Percentiles rank a stretch among this genome's conserved stretches.
These are phyloP conservation scores for Ramaria rubella DNA, from an alignment of 768 basidiomycete genomes.

Conservation along the genomic window DNA sequence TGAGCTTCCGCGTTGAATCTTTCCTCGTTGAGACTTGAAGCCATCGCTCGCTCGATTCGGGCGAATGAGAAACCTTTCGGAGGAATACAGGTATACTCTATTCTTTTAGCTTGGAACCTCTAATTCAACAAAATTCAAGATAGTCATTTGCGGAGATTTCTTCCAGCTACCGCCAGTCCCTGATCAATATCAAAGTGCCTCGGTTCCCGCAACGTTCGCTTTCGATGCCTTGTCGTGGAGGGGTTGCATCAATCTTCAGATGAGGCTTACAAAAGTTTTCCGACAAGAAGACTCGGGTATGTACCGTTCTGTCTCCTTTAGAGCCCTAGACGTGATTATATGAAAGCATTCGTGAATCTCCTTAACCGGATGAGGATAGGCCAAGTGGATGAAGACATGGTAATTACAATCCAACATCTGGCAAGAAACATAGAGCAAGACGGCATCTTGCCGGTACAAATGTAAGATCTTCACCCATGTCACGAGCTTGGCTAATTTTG, in stretches of 20 bases:
- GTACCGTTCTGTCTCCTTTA: slow-evolving; percentile 4
- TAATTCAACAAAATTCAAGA: slow-evolving; percentile 37
- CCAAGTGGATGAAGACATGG: slow-evolving; percentile 37
- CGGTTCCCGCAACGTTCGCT: slow-evolving; percentile 43
- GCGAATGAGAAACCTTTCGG: slow-evolving; percentile 61
- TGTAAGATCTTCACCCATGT: slow-evolving; percentile 39
- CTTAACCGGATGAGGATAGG: slow-evolving; percentile 86
- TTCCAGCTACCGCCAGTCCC: slow-evolving; percentile 84
- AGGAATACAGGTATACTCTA: slow-evolving; percentile 70
- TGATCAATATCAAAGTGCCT: slow-evolving; percentile 24
- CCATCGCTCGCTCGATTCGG: slow-evolving; percentile 55
- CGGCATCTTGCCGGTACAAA: slow-evolving; percentile 72
- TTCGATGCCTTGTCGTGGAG: slow-evolving; percentile 79
- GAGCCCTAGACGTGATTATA: neutral
- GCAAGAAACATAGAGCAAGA: slow-evolving; percentile 61
- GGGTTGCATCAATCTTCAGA: slow-evolving; percentile 44
- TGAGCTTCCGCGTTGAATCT: neutral
- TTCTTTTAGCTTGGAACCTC: slow-evolving; percentile 27
- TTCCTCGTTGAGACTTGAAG: slow-evolving; percentile 39
- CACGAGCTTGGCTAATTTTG: neutral
- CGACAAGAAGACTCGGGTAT: slow-evolving; percentile 77
- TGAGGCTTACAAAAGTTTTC: slow-evolving; percentile 67
- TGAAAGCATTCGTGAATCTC: slow-evolving; percentile 68
- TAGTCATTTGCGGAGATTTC: slow-evolving; percentile 83
- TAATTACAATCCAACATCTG: slow-evolving; percentile 47